Base-by-base conservation (phyloP, 1,139 yeast species). In the Saccharomyces hybrid region DNA sequence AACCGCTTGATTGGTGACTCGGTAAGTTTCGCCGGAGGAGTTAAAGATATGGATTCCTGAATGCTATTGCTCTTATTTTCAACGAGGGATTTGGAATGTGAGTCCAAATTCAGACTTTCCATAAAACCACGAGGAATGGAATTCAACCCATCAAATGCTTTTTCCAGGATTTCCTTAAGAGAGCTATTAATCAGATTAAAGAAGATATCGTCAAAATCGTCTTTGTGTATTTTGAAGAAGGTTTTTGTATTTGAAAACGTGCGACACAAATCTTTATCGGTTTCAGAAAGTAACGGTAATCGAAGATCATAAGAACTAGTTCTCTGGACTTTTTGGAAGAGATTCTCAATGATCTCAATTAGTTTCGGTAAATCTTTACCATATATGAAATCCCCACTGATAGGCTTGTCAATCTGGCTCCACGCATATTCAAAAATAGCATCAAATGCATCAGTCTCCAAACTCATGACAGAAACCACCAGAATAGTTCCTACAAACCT, bases 161-260 rank as follows among this genome's bases (percentile, higher is more conserved):
- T 9, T 16, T 31, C 25, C 23, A 55, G 38, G 3, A 53, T 14
- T 11, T 60, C 55, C 38, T 58, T 58, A 57, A 68, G 50, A 54
- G 62, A 47, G 51, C 58, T 46, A 56, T 74, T 62, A 49, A 62
- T 53, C 55, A 62, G 47, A 54, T 63, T 59, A 49, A 61, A 54
- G 49, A 72, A 70, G 31, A 68, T 55, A n/a, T 62, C 61, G 32
- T 58, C 57, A 57, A 73, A 69, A 27, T 67, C 70, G 5, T 63
- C 60, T 55, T 66, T 72, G 51, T 65, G 61, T 1, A 72, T 60
- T 51, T 68, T 67, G 49, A 60, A 59, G 46, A 62, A 62, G 26
- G 63, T 62, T 28, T 67, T 63, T n/a, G 62, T 65, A 41, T 57
- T 61, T 13, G 66, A 60, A 55, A 66, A 70, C 14, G 64, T 61